Base-by-base conservation (phyloP, 2,329 filamentous ascomycete genomes). In the Alternaria atra region DNA sequence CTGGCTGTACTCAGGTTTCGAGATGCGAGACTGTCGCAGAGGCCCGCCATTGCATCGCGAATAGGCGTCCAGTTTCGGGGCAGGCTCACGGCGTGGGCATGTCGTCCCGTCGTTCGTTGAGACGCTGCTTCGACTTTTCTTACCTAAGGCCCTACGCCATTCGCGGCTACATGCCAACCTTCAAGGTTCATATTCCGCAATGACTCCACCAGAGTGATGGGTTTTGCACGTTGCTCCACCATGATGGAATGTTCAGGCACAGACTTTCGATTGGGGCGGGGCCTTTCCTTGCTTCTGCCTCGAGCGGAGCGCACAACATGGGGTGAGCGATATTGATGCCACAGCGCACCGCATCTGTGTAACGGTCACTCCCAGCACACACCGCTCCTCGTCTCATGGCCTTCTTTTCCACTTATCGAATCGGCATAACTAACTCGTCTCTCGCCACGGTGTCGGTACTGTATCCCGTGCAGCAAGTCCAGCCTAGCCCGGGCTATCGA, bases 271-370 rank as follows among this genome's bases (percentile, higher is more conserved):
- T 66, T 61, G 59, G 58, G 55, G 58, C 64, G 63, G 57, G 42
- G 52, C 61, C 32, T 55, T 20, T 40, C 44, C 62, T 48, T 63
- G 61, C 52, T 68, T 58, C 40, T 13, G 32, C 48, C 47, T 42
- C 30, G 44, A 51, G n/a, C 46, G 35, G 44, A 29, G 51, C 56
- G 67, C 66, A 69, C 69, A 62, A 61, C 70, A 70, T 71, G 60
- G 40, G 37, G 48, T 30, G 54, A 64, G 62, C 60, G 64, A 64
- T 73, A 72, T 76, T 75, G 73, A 73, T 71, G 66, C 64, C 66
- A 71, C 73, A 55, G 37, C 57, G 65, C 68, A 75, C 73, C 58
- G 62, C 73, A 64, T 70, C 61, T 62, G 71, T 72, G 66, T 46
- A 65, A 74, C 72, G 50, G 55, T 58, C 53, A 63, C 67, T 59